These are phyloP conservation scores for Aspergillus avenaceus DNA, from an alignment of 495 filamentous ascomycete species.

Conservation along the genomic window DNA sequence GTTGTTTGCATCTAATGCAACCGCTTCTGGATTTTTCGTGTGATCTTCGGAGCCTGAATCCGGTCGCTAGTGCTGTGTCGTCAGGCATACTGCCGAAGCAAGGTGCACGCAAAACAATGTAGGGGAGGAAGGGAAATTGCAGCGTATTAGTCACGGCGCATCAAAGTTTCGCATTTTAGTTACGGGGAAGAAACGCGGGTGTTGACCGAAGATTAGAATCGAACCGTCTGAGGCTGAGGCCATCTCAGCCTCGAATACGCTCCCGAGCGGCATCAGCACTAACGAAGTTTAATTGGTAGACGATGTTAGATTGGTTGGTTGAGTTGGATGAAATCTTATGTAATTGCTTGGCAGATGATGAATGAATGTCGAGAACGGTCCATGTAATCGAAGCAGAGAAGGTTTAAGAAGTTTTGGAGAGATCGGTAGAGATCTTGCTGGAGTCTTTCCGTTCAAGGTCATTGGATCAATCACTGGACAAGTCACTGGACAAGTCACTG, in stretches of 20 bases:
- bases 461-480: too few relatives aligned
- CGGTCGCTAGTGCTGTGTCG: constrained; percentile 7
- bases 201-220: background rate
- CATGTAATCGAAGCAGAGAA: too few relatives aligned
- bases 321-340: too few relatives aligned
- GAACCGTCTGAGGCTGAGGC: constrained; percentile 1
- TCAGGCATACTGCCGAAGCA: constrained; percentile 3
- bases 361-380: too few relatives aligned
- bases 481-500: too few relatives aligned
- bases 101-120: background rate
- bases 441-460: too few relatives aligned
- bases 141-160: background rate
- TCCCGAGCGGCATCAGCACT: background rate
- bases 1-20: constrained; percentile 32
- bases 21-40: constrained; percentile 36
- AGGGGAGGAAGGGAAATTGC: background rate
- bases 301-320: too few relatives aligned
- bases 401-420: too few relatives aligned
- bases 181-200: background rate
- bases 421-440: too few relatives aligned
- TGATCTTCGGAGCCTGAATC: constrained; percentile 19
- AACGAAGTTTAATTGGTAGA: too few relatives aligned
- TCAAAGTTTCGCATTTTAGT: background rate
- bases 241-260: constrained; percentile 1
- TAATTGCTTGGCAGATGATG: too few relatives aligned